Evolutionary conservation across 2,329 filamentous ascomycete genomes (phyloP), one percentile per base, ranked within the genome.

Genomic region (Plenodomus biglobosus): DNA sequence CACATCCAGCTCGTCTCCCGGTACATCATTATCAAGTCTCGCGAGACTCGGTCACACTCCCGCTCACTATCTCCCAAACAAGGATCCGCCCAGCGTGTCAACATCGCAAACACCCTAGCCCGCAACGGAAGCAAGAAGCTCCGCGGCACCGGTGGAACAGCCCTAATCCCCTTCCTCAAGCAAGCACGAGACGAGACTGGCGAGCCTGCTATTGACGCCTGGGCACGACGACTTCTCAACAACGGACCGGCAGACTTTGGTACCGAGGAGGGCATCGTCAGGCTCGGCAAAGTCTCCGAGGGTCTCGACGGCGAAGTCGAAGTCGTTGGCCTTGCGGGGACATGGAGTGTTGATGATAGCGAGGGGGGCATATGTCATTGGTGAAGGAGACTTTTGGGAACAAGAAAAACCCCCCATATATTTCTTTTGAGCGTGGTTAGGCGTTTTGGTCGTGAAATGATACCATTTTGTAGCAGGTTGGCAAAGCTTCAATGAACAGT

Each of bases 1-100:
- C 94, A 99, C 71, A 96, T 99, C 62, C 88, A 90, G 70, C 92
- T 99, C 61, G 94, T 99, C 16, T 91, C 90, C 3, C 87, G 94
- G 35, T 99, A 97, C 76, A 95, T 99, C 71, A 88, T 99, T 63
- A 78, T 94, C 58, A 92, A 92, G 38, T 92, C 89, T 1, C 85
- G 88, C 19, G 87, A 92, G 71, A 82, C 85, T 6, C 80, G 86
- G 44, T 83, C 82, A 1, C 76, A 85, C 38, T 82, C 83, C 50
- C 80, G 84, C 38, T 84, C 84, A 24, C 77, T 78, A 46, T 83
- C 78, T 52, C 81, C 79, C 17, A 80, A 80, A 46, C 73, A 61
- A 76, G 70, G 56, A n/a, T 43, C 48, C n/a, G 38, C 58, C 65
- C 62, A 69, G 36, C 64, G 65, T 17, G 58, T 82, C 44, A 90